phyloP scores from a whole-genome alignment of 2,329 filamentous ascomycete genomes.

The Paraconiothyrium brasiliense region DNA sequence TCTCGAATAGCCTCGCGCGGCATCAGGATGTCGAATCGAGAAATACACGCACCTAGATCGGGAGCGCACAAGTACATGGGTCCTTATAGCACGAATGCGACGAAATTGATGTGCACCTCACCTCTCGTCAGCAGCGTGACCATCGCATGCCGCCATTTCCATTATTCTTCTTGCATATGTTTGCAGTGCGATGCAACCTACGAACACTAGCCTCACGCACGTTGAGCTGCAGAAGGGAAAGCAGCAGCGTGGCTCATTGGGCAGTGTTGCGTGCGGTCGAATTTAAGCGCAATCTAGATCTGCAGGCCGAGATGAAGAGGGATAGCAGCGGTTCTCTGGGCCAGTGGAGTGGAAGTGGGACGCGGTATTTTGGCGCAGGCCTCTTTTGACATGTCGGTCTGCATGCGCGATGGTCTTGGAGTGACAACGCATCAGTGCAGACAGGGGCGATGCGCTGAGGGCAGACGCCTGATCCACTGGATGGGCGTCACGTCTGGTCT shows the following conservation, averaged over 20 bases:
- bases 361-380: slow-evolving; percentile 40
- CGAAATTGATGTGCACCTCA: not conserved
- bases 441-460: slow-evolving; percentile 19
- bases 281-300: slow-evolving; percentile 33
- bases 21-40: slow-evolving; percentile 15
- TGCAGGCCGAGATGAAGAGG: slow-evolving; percentile 40
- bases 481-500: slow-evolving; percentile 29
- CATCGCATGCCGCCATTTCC: slow-evolving; percentile 14
- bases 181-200: slow-evolving; percentile 30
- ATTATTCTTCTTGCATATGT: slow-evolving; percentile 19
- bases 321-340: slow-evolving; percentile 37
- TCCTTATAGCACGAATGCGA: not conserved
- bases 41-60: slow-evolving; percentile 1
- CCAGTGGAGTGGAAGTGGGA: slow-evolving; percentile 28
- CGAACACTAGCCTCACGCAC: slow-evolving; percentile 34
- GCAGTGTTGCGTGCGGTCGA: slow-evolving; percentile 17
- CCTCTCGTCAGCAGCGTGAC: slow-evolving; percentile 3
- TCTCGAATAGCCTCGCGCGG: slow-evolving; percentile 6
- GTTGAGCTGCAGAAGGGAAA: slow-evolving; percentile 31
- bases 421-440: slow-evolving; percentile 43
- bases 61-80: not conserved
- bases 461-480: slow-evolving; percentile 29
- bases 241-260: slow-evolving; percentile 34
- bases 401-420: slow-evolving; percentile 39
- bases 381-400: slow-evolving; percentile 22